A percentile compares a stretch with the other conserved stretches of the same genome.
phyloP scores from a whole-genome alignment of 306 rosid genomes.

The Acacia acuminata region DNA sequence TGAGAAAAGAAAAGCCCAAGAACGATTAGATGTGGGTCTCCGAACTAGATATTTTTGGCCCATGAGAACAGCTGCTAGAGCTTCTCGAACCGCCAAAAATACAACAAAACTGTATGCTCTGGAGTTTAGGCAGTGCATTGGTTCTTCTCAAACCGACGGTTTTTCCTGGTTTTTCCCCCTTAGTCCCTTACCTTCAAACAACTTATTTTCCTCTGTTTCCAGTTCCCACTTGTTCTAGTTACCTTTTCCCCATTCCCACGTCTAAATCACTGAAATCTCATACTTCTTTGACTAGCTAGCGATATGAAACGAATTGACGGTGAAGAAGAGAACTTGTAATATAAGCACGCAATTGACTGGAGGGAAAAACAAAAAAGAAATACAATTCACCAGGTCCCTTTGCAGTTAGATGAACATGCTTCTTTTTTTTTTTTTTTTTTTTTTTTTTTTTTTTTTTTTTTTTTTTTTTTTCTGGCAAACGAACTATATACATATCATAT shows the following conservation, averaged over 20 bases:
- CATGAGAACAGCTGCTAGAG: neutral
- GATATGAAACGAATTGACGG: neutral
- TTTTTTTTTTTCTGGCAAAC: too few species aligned
- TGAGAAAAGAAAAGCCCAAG: neutral
- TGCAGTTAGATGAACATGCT: too few species aligned
- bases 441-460: too few species aligned
- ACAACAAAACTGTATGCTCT: too few species aligned
- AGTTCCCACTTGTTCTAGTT: neutral
- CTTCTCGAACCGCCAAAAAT: neutral
- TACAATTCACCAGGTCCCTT: neutral
- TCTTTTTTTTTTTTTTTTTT: too few species aligned
- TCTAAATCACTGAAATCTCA: neutral
- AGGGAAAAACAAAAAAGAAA: neutral
- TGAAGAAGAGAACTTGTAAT: neutral
- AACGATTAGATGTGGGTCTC: neutral
- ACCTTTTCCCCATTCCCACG: neutral
- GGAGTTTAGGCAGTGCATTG: too few species aligned
- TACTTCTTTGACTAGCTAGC: neutral
- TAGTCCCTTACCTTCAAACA: too few species aligned
- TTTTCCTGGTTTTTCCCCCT: too few species aligned
- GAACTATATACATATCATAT: too few species aligned
- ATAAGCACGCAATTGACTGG: neutral
- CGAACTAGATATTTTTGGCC: neutral
- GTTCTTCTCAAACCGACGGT: neutral
- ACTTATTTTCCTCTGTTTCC: neutral